These are phyloP conservation scores for Penicillium manginii DNA, from an alignment of 495 filamentous ascomycete species.

Conservation along the genomic window DNA sequence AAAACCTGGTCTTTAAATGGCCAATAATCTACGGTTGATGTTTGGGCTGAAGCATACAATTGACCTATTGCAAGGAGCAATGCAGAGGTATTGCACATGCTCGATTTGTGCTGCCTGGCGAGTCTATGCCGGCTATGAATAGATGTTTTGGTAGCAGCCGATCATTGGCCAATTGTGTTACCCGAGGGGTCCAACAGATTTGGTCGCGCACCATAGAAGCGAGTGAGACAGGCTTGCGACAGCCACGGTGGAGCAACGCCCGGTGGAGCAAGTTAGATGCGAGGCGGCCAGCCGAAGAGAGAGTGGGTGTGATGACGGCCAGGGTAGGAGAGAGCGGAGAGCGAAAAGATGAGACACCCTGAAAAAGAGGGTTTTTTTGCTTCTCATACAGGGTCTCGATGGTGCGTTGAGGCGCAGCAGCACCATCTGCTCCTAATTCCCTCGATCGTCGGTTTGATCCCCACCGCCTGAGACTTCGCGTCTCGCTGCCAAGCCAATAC, in stretches of 20 bases:
- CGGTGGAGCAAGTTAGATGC: neutral
- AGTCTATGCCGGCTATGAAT: neutral
- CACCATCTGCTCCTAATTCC: neutral
- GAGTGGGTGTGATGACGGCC: neutral
- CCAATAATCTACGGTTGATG: neutral
- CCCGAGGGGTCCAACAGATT: conserved; percentile 1
- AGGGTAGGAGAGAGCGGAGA: neutral
- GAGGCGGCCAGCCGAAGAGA: neutral
- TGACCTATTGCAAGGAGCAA: neutral
- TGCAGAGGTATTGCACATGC: neutral
- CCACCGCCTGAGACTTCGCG: conserved; percentile 8
- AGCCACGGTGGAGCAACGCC: conserved; percentile 2
- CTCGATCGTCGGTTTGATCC: neutral
- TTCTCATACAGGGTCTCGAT: conserved; percentile 1
- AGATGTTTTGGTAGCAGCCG: neutral
- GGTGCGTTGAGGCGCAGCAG: conserved; percentile 6
- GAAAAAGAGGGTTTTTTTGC: neutral
- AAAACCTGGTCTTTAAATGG: neutral
- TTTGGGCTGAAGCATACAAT: neutral
- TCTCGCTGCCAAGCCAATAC: conserved; percentile 5
- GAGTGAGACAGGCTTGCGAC: conserved; percentile 2
- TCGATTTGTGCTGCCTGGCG: neutral
- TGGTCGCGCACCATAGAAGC: neutral
- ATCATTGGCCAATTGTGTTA: conserved; percentile 4
- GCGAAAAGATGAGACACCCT: neutral